Percentiles rank a stretch among this genome's conserved stretches.
phyloP scores from a whole-genome alignment of 2,329 filamentous ascomycete species.

The Epichloe festucae region DNA sequence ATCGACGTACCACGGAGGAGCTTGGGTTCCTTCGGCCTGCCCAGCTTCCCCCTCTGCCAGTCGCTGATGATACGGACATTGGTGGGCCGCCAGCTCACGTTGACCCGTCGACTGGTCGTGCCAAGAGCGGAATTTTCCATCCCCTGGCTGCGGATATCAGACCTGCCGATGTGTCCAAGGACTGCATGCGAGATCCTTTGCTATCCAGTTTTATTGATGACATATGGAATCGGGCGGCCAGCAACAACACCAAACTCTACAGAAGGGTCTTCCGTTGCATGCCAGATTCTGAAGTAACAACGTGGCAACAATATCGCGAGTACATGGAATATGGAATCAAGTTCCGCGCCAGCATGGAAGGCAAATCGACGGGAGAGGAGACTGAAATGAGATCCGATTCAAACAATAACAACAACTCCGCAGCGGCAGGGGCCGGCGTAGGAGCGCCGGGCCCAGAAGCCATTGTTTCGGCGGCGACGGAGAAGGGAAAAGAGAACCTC shows the following conservation, averaged over 20 bases:
- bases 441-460: slow-evolving; percentile 28
- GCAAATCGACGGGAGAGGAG: slow-evolving; percentile 39
- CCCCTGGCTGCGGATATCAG: slow-evolving; percentile 54
- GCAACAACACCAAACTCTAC: slow-evolving; percentile 93
- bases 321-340: slow-evolving; percentile 64
- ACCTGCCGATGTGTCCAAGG: slow-evolving; percentile 62
- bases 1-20: slow-evolving; percentile 50
- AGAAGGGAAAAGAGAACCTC: slow-evolving; percentile 17
- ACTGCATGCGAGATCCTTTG: slow-evolving; percentile 90
- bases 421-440: slow-evolving; percentile 27
- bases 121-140: slow-evolving; percentile 32
- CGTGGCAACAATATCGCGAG: slow-evolving; percentile 87
- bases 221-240: slow-evolving; percentile 74
- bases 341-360: slow-evolving; percentile 56
- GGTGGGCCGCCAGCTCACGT: slow-evolving; percentile 54
- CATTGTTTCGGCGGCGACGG: slow-evolving; percentile 21
- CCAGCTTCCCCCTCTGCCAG: slow-evolving; percentile 59
- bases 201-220: slow-evolving; percentile 73
- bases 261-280: slow-evolving; percentile 90
- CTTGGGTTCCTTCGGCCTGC: slow-evolving; percentile 55
- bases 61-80: slow-evolving; percentile 68
- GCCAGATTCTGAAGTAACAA: slow-evolving; percentile 88
- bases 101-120: slow-evolving; percentile 37
- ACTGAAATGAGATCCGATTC: slow-evolving; percentile 29
- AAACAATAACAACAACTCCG: slow-evolving; percentile 16